A percentile compares a stretch with the other conserved stretches of the same genome.
phyloP scores from a whole-genome alignment of 2,329 filamentous ascomycete genomes.

The Dendryphion nanum region DNA sequence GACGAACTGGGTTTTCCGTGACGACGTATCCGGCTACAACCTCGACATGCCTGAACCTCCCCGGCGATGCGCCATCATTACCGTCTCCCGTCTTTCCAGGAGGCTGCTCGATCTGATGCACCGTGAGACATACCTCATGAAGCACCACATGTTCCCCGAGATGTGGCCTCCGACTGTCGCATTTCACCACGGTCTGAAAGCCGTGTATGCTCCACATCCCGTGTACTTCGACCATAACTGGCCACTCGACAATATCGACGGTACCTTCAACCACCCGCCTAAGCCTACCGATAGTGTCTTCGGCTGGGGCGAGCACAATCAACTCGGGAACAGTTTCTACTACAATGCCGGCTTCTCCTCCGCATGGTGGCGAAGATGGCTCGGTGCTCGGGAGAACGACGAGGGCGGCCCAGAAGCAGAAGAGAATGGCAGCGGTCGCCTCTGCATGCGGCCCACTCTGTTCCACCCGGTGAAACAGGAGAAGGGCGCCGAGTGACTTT shows the following conservation, averaged over 20 bases:
- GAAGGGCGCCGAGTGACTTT: constrained; percentile 35
- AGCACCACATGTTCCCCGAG: constrained; percentile 72
- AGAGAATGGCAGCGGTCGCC: constrained; percentile 45
- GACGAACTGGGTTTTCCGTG: constrained; percentile 70
- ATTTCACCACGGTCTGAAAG: constrained; percentile 75
- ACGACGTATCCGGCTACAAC: constrained; percentile 67
- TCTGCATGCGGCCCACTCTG: constrained; percentile 47
- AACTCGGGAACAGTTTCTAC: constrained; percentile 51
- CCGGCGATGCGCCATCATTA: constrained; percentile 74
- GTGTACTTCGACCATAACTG: constrained; percentile 77
- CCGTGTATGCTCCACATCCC: constrained; percentile 74
- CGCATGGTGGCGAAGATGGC: constrained; percentile 50
- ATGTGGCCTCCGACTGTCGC: constrained; percentile 75
- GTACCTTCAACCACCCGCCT: constrained; percentile 49
- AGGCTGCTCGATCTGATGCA: constrained; percentile 74
- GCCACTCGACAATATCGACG: constrained; percentile 49
- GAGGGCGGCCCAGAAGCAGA: constrained; percentile 42
- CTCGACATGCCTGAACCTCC: constrained; percentile 58
- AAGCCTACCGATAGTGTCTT: constrained; percentile 48
- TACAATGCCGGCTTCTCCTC: constrained; percentile 51
- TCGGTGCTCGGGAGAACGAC: constrained; percentile 48
- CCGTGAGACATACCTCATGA: constrained; percentile 68
- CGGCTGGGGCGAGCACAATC: constrained; percentile 53
- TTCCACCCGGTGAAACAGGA: constrained; percentile 53
- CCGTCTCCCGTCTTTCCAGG: constrained; percentile 71